These are phyloP conservation scores for Gentiana straminea DNA, from an alignment of 257 asterid species.

Conservation along the genomic window DNA sequence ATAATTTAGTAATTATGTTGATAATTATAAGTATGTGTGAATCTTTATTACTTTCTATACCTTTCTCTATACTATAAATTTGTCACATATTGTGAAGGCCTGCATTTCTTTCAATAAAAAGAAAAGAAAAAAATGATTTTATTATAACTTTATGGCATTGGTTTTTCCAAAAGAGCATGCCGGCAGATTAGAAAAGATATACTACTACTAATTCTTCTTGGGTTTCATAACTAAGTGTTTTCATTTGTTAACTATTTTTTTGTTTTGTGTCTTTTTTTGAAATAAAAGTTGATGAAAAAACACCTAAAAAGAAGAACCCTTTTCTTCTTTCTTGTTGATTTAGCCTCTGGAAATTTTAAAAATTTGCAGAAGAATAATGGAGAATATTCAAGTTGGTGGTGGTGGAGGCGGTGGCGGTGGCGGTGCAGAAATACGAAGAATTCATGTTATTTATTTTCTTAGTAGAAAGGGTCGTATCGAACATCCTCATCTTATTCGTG, in stretches of 20 bases:
- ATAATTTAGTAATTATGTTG: too few species aligned
- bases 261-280: slow-evolving; percentile 4
- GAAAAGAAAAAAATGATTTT: slow-evolving; percentile 8
- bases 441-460: slow-evolving; percentile 68
- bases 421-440: slow-evolving; percentile 60
- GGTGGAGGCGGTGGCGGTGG: slow-evolving; percentile 4
- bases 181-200: slow-evolving; percentile 35
- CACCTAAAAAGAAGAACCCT: slow-evolving; percentile 35
- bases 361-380: slow-evolving; percentile 47
- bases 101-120: slow-evolving; percentile 27
- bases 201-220: slow-evolving; percentile 12
- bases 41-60: slow-evolving; percentile 8
- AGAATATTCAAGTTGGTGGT: slow-evolving; percentile 8
- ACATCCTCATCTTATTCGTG: slow-evolving; percentile 83
- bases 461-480: slow-evolving; percentile 71
- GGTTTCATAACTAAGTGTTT: slow-evolving; percentile 26
- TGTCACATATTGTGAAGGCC: slow-evolving; percentile 23
- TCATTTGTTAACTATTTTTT: slow-evolving; percentile 6
- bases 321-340: slow-evolving; percentile 11
- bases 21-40: too few species aligned
- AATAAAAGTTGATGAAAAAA: slow-evolving; percentile 8
- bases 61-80: slow-evolving; percentile 4
- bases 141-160: slow-evolving; percentile 6
- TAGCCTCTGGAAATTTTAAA: slow-evolving; percentile 9
- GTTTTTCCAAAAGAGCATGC: slow-evolving; percentile 30